Evolutionary conservation across 257 asterid species (phyloP), one percentile per base, ranked within the genome.

Genomic region (Mitragyna speciosa): DNA sequence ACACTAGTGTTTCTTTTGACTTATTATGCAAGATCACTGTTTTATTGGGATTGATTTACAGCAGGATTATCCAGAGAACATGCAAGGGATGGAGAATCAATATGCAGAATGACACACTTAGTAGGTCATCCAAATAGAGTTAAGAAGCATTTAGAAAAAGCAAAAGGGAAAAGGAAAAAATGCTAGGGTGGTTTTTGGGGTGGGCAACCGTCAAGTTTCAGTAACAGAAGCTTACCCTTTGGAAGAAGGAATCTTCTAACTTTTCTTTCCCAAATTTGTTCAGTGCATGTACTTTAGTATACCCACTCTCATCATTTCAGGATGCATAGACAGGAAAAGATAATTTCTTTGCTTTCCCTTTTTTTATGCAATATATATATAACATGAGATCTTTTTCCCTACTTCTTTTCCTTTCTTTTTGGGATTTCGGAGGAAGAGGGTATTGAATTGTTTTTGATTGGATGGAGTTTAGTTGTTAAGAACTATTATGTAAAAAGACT

Each of bases 221-320:
- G 33, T 51, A 36, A 20, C 24, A 51, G 8, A 33, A 26, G 52
- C 65, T 78, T 67, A 12, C n/a, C 31, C 76, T 69, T 78, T 70
- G 81, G 67, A 26, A 69, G 47, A 78, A 69, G 70, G 81, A 78
- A 78, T 56, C 81, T 39, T 69, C 16, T 26, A 24, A 36, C 39
- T 36, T 36, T 4, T 36, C 61, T 68, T 68, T 15, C 45, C 76
- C 74, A 48, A 67, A 66, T 48, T 77, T 10, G 26, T 28, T 20
- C 2, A 30, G 74, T 49, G 75, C 67, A 30, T 28, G 65, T 11
- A 30, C 74, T 76, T 65, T 65, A 7, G 4, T 49, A 12, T 36
- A 36, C 52, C 14, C 52, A 48, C 52, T 15, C 52, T 7, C 52
- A 1, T 2, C 52, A 48, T 48, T 48, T 48, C 52, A 48, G 52